Evolutionary conservation across 2,329 filamentous ascomycete genomes (phyloP).

Genomic region (Dendryphion nanum): DNA sequence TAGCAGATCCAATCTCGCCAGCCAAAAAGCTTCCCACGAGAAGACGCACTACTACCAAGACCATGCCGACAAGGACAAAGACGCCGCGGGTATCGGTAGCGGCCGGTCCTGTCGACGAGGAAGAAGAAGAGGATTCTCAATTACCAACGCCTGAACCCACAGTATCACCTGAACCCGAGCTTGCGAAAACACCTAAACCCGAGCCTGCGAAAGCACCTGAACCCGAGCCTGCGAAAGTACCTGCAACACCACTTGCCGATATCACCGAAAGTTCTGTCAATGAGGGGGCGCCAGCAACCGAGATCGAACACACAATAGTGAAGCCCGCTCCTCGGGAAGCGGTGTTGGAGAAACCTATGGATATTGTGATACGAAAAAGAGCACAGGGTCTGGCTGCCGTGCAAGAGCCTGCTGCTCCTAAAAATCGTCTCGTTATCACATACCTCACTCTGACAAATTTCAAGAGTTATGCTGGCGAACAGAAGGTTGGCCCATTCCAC

Average conservation of each 20-base stretch:
- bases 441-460: conserved; percentile 93
- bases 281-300: conserved; percentile 47
- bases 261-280: conserved; percentile 69
- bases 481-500: conserved; percentile 96
- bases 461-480: conserved; percentile 95
- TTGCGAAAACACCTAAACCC: conserved; percentile 40
- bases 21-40: conserved; percentile 58
- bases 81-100: conserved; percentile 44
- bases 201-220: conserved; percentile 56
- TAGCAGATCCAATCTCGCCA: conserved; percentile 53
- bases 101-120: conserved; percentile 22
- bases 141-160: conserved; percentile 52
- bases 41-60: conserved; percentile 64
- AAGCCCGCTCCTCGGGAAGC: conserved; percentile 76
- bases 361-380: conserved; percentile 86
- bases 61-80: conserved; percentile 26
- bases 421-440: conserved; percentile 86
- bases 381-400: conserved; percentile 59
- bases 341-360: conserved; percentile 83
- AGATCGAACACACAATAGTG: conserved; percentile 36
- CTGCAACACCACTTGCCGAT: conserved; percentile 64
- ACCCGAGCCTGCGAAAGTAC: conserved; percentile 43
- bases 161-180: conserved; percentile 55
- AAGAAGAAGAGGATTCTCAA: conserved; percentile 39
- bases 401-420: conserved; percentile 75